Evolutionary conservation across 2,329 filamentous ascomycete genomes (phyloP).

Genomic region (Talaromyces sp.): DNA sequence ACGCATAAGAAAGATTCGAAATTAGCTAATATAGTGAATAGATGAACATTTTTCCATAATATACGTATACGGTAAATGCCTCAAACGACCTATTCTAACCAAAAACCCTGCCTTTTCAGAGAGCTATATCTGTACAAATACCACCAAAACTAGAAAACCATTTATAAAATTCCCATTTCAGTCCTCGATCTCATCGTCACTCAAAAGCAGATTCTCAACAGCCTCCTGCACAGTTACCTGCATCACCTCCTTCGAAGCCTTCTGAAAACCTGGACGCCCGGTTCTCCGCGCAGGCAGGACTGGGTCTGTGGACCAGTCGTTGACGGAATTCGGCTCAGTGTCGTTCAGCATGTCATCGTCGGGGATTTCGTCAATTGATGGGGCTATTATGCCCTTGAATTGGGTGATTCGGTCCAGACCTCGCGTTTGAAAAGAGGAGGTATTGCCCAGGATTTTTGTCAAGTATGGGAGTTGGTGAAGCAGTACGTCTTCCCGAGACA

Average conservation of each 20-base stretch:
- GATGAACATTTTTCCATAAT: neutral
- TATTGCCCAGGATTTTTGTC: slow-evolving; percentile 52
- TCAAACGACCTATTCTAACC: neutral
- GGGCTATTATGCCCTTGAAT: slow-evolving; percentile 55
- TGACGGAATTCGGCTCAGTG: slow-evolving; percentile 17
- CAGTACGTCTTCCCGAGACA: slow-evolving; percentile 41
- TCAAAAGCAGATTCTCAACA: slow-evolving; percentile 64
- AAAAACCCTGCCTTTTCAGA: neutral
- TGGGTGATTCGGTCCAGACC: slow-evolving; percentile 64
- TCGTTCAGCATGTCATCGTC: slow-evolving; percentile 32
- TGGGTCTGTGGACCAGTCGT: slow-evolving; percentile 13
- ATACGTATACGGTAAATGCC: neutral
- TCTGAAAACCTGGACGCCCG: slow-evolving; percentile 1
- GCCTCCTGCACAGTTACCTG: slow-evolving; percentile 38
- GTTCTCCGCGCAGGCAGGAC: neutral
- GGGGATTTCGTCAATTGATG: slow-evolving; percentile 34
- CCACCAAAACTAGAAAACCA: neutral
- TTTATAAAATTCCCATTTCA: neutral
- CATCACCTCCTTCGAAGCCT: neutral
- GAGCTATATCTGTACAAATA: neutral
- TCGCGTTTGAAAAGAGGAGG: slow-evolving; percentile 33
- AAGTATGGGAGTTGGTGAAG: slow-evolving; percentile 86
- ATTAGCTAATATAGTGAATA: neutral
- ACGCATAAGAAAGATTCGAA: neutral
- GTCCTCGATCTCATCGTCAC: slow-evolving; percentile 82